phyloP scores from a whole-genome alignment of 140 eudicot genomes.

The Ambrosia hybrid region DNA sequence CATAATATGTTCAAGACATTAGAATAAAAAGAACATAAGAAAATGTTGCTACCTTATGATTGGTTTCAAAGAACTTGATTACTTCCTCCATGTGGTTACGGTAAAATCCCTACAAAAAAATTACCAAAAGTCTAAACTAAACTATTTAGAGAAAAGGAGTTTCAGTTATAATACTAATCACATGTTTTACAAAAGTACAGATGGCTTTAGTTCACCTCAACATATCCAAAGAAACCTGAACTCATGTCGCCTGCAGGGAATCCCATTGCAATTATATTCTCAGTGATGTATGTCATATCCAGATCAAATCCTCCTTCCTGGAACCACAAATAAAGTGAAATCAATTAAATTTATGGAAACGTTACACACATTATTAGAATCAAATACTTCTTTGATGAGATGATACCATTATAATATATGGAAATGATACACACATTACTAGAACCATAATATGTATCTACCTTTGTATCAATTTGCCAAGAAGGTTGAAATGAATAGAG shows the following conservation, averaged over 20 bases:
- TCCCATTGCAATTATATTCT: slow-evolving; percentile 98
- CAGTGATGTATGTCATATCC: slow-evolving; percentile 97
- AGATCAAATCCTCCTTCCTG: slow-evolving; percentile 97
- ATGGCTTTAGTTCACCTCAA: slow-evolving; percentile 53
- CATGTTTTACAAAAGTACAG: slow-evolving; percentile 3
- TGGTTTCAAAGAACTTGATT: slow-evolving; percentile 85
- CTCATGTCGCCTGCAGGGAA: slow-evolving; percentile 98
- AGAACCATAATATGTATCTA: slow-evolving; percentile 3
- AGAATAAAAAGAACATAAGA: slow-evolving; percentile 4
- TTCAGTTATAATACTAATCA: not conserved
- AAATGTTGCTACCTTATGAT: slow-evolving; percentile 71
- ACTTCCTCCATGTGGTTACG: slow-evolving; percentile 99
- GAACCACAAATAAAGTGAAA: not conserved
- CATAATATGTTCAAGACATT: slow-evolving; percentile 1
- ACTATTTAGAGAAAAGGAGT: not conserved
- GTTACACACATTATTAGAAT: not conserved
- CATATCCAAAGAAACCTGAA: slow-evolving; percentile 91
- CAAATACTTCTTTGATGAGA: not conserved
- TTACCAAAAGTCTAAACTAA: slow-evolving; percentile 4
- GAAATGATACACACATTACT: not conserved
- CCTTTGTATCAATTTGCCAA: not conserved
- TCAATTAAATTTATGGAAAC: too few relatives aligned
- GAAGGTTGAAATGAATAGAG: not conserved
- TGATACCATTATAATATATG: not conserved
- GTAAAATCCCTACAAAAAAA: slow-evolving; percentile 75